Evolutionary conservation across 192 early-diverging fungal species (phyloP), one percentile per base, ranked within the genome.

Genomic region (Umbelopsis sp.): DNA sequence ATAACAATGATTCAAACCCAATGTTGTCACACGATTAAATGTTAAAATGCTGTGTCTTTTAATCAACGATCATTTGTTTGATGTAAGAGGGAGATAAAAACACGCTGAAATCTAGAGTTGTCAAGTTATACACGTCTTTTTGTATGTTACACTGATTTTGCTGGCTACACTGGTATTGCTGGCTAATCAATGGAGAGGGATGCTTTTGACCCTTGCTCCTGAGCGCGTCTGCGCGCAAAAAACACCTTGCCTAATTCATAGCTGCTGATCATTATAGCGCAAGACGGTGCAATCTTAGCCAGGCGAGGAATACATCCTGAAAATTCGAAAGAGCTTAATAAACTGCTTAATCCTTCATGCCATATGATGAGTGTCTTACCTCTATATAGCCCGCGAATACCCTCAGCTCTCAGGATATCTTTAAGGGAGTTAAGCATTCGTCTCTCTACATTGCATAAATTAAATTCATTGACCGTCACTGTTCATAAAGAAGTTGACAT

Each of bases 181-280:
- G 27, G 27, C 30, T 61, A 33, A 37, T 61, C 16, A 18, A 13
- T 35, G 13, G 25, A 33, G 18, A 61, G 55, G 7, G 30, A 18
- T 11, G 25, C 2, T 35, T 61, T 41, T 41, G 37, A 10, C 37
- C 37, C 10, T 7, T 27, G 15, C 18, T 61, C 55, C 18, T 61
- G 13, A 12, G 55, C 55, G 25, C 55, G 55, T 35, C 30, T 61
- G 55, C 69, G 50, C 23, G 71, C 71, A 70, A 80, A 80, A 18
- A 76, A 73, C 18, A 33, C 68, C 37, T 91, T 92, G 16, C 91
- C 91, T 20, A 87, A 71, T 75, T 92, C 92, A 66, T 94, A 94
- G n/a, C 86, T 87, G 0, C 92, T 94, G 49, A 98, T 97, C 95
- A 98, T 97, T 58, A 98, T 93, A 0, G 94, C 97, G 77, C 97